phyloP scores from a whole-genome alignment of 1,284 basidiomycete species.

The Cryptococcus hybrid region DNA sequence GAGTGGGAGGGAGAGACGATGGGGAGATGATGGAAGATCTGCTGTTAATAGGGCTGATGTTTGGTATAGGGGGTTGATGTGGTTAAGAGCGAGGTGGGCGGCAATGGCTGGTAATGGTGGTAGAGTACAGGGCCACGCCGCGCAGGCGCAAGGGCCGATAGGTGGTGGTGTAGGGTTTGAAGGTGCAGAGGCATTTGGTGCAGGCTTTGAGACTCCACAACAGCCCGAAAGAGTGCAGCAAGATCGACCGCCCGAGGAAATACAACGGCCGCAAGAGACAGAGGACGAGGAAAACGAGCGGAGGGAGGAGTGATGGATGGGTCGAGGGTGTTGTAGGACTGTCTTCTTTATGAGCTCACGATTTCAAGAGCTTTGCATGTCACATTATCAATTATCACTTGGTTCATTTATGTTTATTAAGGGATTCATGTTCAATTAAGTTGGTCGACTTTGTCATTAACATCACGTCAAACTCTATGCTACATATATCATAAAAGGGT shows the following conservation, averaged over 20 bases:
- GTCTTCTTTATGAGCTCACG: too few relatives aligned
- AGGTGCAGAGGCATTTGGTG: too few relatives aligned
- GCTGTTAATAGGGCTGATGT: slow-evolving; percentile 24
- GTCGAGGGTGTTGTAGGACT: too few relatives aligned
- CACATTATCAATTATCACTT: too few relatives aligned
- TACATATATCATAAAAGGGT: background rate
- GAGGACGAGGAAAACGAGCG: too few relatives aligned
- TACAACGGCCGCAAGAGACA: background rate
- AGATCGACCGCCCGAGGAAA: background rate
- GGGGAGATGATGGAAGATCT: slow-evolving; percentile 33
- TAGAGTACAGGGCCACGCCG: slow-evolving; percentile 11
- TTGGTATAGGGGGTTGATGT: slow-evolving; percentile 25
- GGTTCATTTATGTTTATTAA: too few relatives aligned
- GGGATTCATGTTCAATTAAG: too few relatives aligned
- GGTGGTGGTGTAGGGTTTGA: too few relatives aligned
- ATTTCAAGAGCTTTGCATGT: too few relatives aligned
- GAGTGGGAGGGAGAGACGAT: slow-evolving; percentile 6
- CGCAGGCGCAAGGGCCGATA: background rate
- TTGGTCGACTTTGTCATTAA: too few relatives aligned
- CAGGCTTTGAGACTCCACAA: background rate
- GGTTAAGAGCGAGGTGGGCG: slow-evolving; percentile 25
- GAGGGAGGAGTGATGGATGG: too few relatives aligned
- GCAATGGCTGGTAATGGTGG: slow-evolving; percentile 4
- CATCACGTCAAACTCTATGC: too few relatives aligned
- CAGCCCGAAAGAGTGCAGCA: background rate